Conservation (phyloP, 2,329 filamentous ascomycete species). For the Venturia asperata region DNA sequence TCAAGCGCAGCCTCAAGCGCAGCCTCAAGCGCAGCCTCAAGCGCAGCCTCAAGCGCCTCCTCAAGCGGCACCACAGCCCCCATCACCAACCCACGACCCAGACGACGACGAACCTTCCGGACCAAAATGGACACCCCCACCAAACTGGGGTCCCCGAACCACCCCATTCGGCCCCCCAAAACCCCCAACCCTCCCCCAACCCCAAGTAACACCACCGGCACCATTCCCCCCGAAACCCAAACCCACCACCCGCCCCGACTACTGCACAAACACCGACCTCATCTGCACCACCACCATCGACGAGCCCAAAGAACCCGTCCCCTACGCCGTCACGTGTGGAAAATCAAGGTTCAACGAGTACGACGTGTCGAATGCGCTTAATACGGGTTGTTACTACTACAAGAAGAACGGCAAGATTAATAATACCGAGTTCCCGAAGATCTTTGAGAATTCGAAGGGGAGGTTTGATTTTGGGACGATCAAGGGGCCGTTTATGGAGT, state of each 20-base stretch:
- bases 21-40: too few relatives aligned
- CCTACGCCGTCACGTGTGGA: constrained; percentile 14
- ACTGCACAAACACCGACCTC: background rate
- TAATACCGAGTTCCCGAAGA: constrained; percentile 11
- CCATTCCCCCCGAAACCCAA: background rate
- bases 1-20: too few relatives aligned
- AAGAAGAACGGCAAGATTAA: constrained; percentile 2
- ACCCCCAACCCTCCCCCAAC: background rate
- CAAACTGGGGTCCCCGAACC: constrained; percentile 6
- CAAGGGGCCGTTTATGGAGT: constrained; percentile 16
- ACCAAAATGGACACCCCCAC: constrained; percentile 5
- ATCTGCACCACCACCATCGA: constrained; percentile 11
- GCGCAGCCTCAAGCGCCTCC: too few relatives aligned
- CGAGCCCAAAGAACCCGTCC: constrained; percentile 15
- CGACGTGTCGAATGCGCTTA: constrained; percentile 14
- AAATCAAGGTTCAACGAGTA: constrained; percentile 5
- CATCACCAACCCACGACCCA: constrained; percentile 3
- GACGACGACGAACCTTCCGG: constrained; percentile 10
- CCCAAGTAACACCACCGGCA: background rate
- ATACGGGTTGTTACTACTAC: constrained; percentile 12
- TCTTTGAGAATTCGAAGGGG: constrained; percentile 2
- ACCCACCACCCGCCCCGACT: background rate
- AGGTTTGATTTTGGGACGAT: constrained; percentile 18
- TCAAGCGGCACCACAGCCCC: background rate
- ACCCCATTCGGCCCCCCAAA: constrained; percentile 11